phyloP scores from a whole-genome alignment of 2,329 filamentous ascomycete genomes.

The Aspergillus jensenii region DNA sequence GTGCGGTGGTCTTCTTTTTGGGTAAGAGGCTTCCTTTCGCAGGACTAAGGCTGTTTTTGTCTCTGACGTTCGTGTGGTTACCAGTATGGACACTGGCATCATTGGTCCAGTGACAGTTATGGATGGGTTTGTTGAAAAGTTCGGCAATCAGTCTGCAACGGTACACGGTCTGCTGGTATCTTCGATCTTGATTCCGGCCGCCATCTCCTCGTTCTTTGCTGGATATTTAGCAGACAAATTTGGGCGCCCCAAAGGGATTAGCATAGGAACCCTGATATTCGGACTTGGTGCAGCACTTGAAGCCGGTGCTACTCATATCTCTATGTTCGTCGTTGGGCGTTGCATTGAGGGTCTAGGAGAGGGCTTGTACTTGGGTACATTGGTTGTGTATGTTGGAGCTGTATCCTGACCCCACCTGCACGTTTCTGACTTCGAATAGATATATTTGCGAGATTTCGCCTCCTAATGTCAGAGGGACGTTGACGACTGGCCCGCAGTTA shows the following conservation, averaged over 20 bases:
- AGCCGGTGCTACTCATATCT: conserved; percentile 47
- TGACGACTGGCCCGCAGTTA: conserved; percentile 56
- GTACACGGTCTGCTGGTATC: conserved; percentile 61
- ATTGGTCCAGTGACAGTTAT: conserved; percentile 63
- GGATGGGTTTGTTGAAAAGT: conserved; percentile 50
- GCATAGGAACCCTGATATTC: conserved; percentile 55
- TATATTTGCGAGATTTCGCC: conserved; percentile 63
- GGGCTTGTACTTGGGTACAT: conserved; percentile 58
- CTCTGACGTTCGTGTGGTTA: not conserved
- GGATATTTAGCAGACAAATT: conserved; percentile 54
- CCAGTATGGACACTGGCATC: conserved; percentile 50
- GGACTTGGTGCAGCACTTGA: conserved; percentile 55
- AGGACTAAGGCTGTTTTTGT: not conserved
- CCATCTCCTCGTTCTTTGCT: conserved; percentile 58
- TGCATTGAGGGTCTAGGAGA: conserved; percentile 59
- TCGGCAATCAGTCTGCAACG: conserved; percentile 53
- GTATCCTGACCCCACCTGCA: not conserved
- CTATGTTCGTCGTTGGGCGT: conserved; percentile 57
- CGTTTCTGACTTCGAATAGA: conserved; percentile 10
- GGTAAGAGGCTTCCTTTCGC: conserved; percentile 9
- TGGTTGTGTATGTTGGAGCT: conserved; percentile 44
- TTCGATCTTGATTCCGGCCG: conserved; percentile 58
- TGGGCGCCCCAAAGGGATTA: conserved; percentile 52
- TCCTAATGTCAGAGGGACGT: conserved; percentile 47
- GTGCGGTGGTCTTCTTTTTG: conserved; percentile 20